Evolutionary conservation across 176 grass and related monocot species (phyloP), one percentile per base, ranked within the genome.

Genomic region (Bonia amplexicaulis): DNA sequence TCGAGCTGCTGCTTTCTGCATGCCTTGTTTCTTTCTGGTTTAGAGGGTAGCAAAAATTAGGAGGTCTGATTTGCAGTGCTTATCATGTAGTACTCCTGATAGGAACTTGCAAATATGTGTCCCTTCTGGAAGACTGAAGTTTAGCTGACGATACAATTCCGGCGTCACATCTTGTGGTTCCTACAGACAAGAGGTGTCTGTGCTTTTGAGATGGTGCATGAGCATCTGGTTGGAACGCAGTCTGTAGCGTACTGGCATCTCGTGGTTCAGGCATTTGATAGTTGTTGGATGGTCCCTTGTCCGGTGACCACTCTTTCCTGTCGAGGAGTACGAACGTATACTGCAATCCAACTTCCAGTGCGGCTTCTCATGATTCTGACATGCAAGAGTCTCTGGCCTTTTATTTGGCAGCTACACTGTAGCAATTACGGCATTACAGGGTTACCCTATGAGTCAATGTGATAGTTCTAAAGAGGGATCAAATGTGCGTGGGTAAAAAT

Each of bases 241-340:
- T 17, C 65, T 66, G 65, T 72, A 64, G 46, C 15, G 53, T 82
- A 39, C 55, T 10, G 69, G 57, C 60, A 26, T 66, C 69, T 87
- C 9, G n/a, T 87, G 70, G 69, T 81, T 75, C 37, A 74, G 77
- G 59, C 73, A 40, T 78, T 66, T 25, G 27, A 25, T 22, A 47
- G 79, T 77, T 67, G 88, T 83, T 90, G 79, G 84, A 51, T 52
- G 26, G 47, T 79, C 79, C 37, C 47, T 87, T 81, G 11, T 58
- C 47, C 45, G 39, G 73, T 64, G 68, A 19, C 64, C 64, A 77
- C 72, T 33, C 72, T 33, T 40, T 82, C 46, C 25, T 73, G 58
- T 59, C 58, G 26, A 49, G 29, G 15, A 10, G 61, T 87, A 81
- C 7, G 1, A n/a, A 39, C 9, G 13, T 23, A 71, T 54, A 47